Base-by-base conservation (phyloP, 1,284 basidiomycete genomes). In the Pholiota adiposa region DNA sequence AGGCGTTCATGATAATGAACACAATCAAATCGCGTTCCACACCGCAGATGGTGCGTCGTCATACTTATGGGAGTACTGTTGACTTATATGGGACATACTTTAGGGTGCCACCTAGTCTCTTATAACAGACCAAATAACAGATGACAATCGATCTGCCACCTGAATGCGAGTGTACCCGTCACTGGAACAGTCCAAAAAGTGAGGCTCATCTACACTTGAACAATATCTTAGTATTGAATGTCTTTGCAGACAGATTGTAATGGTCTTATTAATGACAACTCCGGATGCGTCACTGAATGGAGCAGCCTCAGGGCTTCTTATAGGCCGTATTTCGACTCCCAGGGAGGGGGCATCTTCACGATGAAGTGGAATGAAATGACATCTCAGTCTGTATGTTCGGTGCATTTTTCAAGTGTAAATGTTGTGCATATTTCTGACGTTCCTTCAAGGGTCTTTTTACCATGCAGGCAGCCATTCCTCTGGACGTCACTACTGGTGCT, bases 21-120 rank as follows among this genome's bases (percentile, higher is more conserved):
- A 89, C 66, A 92, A 93, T 66, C 89, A 92, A 72, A 83, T 90
- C 41, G 86, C 90, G 40, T 90, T 87, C 81, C 89, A 92, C 71
- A 89, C 87, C 11, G 77, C 72, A 29, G 75, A 80, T 58, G 83
- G 85, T 83, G 68, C 9, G 74, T 56, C 9, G 38, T 40, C 19
- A 43, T 43, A n/a, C 27, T 46, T 4, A 14, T 18, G 16, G 23
- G 4, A 14, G 16, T 53, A n/a, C n/a, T n/a, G n/a, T n/a, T n/a
- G n/a, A n/a, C n/a, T n/a, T n/a, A n/a, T n/a, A n/a, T n/a, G n/a
- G n/a, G n/a, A n/a, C n/a, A n/a, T n/a, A n/a, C n/a, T n/a, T n/a
- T n/a, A n/a, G n/a, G n/a, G n/a, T n/a, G n/a, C n/a, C n/a, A n/a
- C n/a, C n/a, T n/a, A n/a, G n/a, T n/a, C n/a, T n/a, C n/a, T n/a